Evolutionary conservation across 352 stramenopile species (phyloP), one percentile per base, ranked within the genome.

Genomic region (Phytophthora pini): DNA sequence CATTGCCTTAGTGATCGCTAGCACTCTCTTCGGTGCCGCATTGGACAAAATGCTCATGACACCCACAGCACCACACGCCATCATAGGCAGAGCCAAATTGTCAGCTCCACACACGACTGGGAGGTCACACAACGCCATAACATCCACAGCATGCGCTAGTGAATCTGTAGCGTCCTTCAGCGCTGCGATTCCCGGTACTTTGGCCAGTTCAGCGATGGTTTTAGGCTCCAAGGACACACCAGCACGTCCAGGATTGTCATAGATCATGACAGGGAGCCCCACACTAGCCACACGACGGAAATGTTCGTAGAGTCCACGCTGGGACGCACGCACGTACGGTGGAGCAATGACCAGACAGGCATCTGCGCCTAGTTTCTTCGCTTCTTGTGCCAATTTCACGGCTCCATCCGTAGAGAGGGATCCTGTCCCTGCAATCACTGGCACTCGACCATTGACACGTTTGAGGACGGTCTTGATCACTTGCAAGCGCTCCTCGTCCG

Each of bases 291-390:
- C 81, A 3, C 71, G 77, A 70, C 92, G 89, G 72, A 98, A 98
- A 74, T 98, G 96, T 46, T 95, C 80, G 49, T 98, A 93, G 22
- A 99, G 71, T 22, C 89, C 93, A 61, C 90, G 85, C 73, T 99
- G 97, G 5, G 95, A 97, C 26, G 97, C 94, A 77, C 99, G 98
- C 61, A 98, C 94, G 77, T 99, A 99, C 68, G 98, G 98, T 49
- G 97, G 97, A 43, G 93, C 98, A 6, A 99, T 97, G 29, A 99
- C 83, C 6, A 99, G 78, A 56, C 83, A 97, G 20, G 93, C 96
- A 74, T 99, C 95, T 34, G 87, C 93, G 10, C 96, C 97, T 27
- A 94, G 82, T 47, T 98, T 88, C 49, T 97, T 97, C 15, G 94
- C 92, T 24, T 84, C 79, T 41, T 74, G 60, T 11, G 87, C 93